A percentile compares a stretch with the other conserved stretches of the same genome.
Evolutionary conservation across 139 green algal species (phyloP).

Genomic region (Haematococcus sp.): DNA sequence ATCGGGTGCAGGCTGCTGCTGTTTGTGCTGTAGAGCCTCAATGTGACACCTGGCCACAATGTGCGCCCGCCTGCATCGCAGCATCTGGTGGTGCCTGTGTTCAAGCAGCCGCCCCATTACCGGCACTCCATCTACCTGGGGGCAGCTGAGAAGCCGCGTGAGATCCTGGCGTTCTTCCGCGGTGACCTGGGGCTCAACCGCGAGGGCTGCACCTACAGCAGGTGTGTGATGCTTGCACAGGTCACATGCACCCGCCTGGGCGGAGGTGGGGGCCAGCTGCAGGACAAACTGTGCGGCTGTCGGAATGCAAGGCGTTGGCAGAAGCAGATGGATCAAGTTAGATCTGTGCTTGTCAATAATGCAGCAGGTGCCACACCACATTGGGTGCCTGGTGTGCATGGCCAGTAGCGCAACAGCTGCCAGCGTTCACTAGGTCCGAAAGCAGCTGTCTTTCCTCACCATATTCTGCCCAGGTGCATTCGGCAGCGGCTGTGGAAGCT

Average conservation of each 20-base stretch:
- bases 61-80: slow-evolving; percentile 8
- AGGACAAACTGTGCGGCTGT: no score
- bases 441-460: background rate
- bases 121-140: slow-evolving; percentile 31
- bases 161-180: slow-evolving; percentile 32
- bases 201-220: slow-evolving; percentile 37
- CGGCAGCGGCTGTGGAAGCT: slow-evolving; percentile 38
- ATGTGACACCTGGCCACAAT: background rate
- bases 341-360: no score
- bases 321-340: no score
- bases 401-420: no score
- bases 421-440: no score
- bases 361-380: no score
- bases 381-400: no score
- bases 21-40: background rate
- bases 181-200: slow-evolving; percentile 28
- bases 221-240: no score
- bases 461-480: background rate
- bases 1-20: background rate
- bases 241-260: background rate
- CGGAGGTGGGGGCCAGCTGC: background rate
- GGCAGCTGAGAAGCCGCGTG: background rate
- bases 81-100: slow-evolving; percentile 54
- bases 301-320: no score
- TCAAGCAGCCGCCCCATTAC: slow-evolving; percentile 36